Evolutionary conservation across 192 early-diverging fungal species (phyloP).

Genomic region (Linnemannia elongata): DNA sequence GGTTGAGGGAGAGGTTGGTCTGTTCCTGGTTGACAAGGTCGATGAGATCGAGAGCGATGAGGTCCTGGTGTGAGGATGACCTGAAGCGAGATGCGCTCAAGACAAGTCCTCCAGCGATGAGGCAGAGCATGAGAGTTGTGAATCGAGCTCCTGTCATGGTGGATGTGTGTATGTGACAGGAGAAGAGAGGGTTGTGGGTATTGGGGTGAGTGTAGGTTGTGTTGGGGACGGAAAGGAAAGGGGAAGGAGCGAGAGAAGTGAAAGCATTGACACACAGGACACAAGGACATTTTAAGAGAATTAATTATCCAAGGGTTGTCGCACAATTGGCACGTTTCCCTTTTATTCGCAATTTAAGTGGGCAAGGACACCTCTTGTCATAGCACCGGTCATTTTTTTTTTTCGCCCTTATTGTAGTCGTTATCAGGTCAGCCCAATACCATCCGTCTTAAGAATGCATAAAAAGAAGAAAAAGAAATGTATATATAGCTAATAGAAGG

Average conservation of each 20-base stretch:
- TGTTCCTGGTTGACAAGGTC: slow-evolving; percentile 5
- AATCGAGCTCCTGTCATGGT: slow-evolving; percentile 13
- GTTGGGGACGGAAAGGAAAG: neutral
- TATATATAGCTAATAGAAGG: neutral
- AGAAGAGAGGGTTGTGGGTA: neutral
- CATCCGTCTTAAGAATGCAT: neutral
- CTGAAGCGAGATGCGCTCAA: slow-evolving; percentile 9
- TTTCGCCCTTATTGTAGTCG: neutral
- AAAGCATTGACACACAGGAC: neutral
- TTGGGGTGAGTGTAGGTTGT: neutral
- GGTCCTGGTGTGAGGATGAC: neutral
- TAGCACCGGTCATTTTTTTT: neutral
- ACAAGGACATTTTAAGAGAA: neutral
- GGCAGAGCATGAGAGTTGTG: slow-evolving; percentile 9
- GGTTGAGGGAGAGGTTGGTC: neutral
- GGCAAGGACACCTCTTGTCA: neutral
- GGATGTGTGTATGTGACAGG: neutral
- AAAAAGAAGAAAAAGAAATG: neutral
- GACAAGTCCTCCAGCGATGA: slow-evolving; percentile 33
- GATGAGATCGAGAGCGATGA: slow-evolving; percentile 16
- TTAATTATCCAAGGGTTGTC: neutral
- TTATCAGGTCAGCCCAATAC: neutral
- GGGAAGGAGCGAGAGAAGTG: neutral
- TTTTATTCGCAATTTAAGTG: neutral
- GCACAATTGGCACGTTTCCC: neutral